Evolutionary conservation across 2,329 filamentous ascomycete species (phyloP), one percentile per base, ranked within the genome.

Genomic region (Nigrospora osmanthi): DNA sequence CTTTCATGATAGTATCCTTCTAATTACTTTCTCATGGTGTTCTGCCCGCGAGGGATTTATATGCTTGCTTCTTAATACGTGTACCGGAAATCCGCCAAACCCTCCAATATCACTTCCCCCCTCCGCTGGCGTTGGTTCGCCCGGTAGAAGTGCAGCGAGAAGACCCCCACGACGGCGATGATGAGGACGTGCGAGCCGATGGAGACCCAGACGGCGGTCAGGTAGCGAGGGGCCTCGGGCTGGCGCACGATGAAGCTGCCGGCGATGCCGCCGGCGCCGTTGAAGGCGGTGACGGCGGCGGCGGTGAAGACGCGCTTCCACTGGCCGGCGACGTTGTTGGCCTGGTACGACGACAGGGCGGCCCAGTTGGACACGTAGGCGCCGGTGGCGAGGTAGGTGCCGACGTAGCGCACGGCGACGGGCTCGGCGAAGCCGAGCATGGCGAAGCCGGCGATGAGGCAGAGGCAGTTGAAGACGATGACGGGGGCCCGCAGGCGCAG

Each of bases 341-440:
- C 73, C 55, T 80, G 74, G 51, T 80, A 83, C 0, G 78, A 73
- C 43, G 76, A 81, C 49, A 85, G 64, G 0, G 80, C 81, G 0
- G 82, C 81, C 81, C 81, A 85, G 50, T 86, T 86, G 4, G 75
- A 78, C 4, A 85, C 72, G 50, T 85, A 85, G 1, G 81, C 80
- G 0, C 82, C 82, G 0, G 81, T 85, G 0, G 81, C 80, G 2
- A 86, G 69, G 58, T 76, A 84, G 0, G 78, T 80, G 10, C 81
- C 82, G 30, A 82, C 65, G 50, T 85, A 85, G 40, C 82, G 73
- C 4, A 80, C 78, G 0, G 77, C 68, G 42, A 82, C 74, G 45
- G 81, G 72, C 13, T 67, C 62, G 0, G 74, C 66, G 55, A 85
- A 81, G 2, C 81, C 81, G 4, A 85, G 69, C 75, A 85, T 80